Evolutionary conservation across 225 moss, liverwort and hornwort species (phyloP).

Genomic region (Marchantia paleacea): DNA sequence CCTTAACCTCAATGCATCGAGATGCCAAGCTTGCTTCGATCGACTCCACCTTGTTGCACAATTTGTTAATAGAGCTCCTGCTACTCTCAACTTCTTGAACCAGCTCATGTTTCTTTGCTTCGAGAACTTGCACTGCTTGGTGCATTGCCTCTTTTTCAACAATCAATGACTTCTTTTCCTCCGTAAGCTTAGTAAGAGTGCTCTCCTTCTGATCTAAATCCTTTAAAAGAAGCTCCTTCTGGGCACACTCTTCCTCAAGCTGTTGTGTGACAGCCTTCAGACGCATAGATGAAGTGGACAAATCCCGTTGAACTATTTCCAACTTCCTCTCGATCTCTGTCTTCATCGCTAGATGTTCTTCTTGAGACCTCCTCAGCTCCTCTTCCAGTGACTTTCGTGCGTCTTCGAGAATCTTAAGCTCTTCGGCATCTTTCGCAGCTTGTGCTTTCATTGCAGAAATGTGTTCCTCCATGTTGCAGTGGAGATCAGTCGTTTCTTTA

Average conservation of each 20-base stretch:
- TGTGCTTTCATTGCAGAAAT: constrained; percentile 34
- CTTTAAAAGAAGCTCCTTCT: constrained; percentile 46
- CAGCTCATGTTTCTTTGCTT: constrained; percentile 45
- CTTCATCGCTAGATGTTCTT: constrained; percentile 20
- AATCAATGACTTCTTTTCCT: constrained; percentile 38
- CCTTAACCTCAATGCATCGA: constrained; percentile 36
- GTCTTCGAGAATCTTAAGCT: constrained; percentile 30
- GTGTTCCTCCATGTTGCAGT: constrained; percentile 37
- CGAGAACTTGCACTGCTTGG: constrained; percentile 44
- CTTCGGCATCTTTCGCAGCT: constrained; percentile 20
- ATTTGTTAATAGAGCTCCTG: constrained; percentile 41
- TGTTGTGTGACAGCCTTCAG: constrained; percentile 39
- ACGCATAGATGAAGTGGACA: constrained; percentile 18
- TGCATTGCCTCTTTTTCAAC: constrained; percentile 40
- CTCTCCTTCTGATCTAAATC: constrained; percentile 41
- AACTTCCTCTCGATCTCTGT: constrained; percentile 27
- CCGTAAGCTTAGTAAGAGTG: constrained; percentile 28
- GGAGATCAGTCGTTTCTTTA: constrained; percentile 32
- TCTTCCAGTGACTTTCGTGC: constrained; percentile 25
- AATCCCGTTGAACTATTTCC: constrained; percentile 20
- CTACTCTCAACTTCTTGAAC: constrained; percentile 54
- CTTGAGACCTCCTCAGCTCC: constrained; percentile 21
- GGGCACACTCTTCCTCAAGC: constrained; percentile 44
- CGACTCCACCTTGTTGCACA: constrained; percentile 52
- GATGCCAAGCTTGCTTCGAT: constrained; percentile 45